Evolutionary conservation across 805 yeast species (phyloP), one percentile per base, ranked within the genome.

Genomic region (Starmerella sirachaensis): DNA sequence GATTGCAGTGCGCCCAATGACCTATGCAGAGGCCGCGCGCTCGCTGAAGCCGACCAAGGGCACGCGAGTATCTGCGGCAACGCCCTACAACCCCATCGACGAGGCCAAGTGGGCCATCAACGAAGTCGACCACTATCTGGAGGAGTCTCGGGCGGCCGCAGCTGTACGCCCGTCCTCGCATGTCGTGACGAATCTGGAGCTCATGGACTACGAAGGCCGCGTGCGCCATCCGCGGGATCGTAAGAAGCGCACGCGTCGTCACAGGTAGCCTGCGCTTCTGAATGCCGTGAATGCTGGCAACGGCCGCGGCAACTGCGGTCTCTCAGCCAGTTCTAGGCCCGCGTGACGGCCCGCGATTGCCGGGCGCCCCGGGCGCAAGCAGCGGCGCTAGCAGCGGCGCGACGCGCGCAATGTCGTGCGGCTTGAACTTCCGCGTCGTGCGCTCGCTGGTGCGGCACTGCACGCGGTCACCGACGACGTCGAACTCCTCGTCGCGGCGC

Each of bases 391-490:
- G 31, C 31, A 48, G 33, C 8, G 35, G 37, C n/a, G 43, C 49
- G 42, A 74, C 50, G 53, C 76, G 80, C 42, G 72, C 78, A 25
- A 81, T 83, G 22, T 72, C 69, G 48, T 78, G 91, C 41, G 76
- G 71, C 60, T 86, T 86, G 65, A 84, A 84, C 62, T 86, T 84
- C 50, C 80, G 72, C 18, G 78, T 81, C 0, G 93, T 74, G 41
- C 97, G 66, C 50, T 86, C 96, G 8, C 73, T 72, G 29, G 86
- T 67, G 55, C 93, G 68, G 43, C 76, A 70, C 43, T 75, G 73
- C 48, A 86, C 70, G 42, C 96, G 63, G 29, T 84, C 78, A 1
- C 97, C 97, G 8, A 85, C 77, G 69, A 82, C 80, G 14, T 68
- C 70, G 12, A 76, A 47, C 17, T 61, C 59, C 1, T 65, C 64